A percentile compares a stretch with the other conserved stretches of the same genome.
Evolutionary conservation across 2,329 filamentous ascomycete genomes (phyloP).

Genomic region (Colletotrichum sp.): DNA sequence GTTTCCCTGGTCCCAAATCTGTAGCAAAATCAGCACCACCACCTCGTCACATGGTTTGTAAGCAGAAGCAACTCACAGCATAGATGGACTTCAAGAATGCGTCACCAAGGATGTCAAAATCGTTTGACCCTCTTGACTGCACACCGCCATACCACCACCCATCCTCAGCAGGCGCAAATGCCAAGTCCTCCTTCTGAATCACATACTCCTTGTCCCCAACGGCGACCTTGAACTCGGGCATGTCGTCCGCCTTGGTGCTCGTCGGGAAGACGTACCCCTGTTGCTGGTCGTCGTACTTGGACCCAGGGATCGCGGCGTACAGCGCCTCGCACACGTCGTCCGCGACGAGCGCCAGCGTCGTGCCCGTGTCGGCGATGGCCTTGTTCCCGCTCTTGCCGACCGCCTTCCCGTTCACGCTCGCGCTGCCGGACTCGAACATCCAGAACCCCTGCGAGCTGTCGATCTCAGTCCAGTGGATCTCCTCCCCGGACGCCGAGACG

Average conservation of each 20-base stretch:
- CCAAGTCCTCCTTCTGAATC: conserved; percentile 15
- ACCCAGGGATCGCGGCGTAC: conserved; percentile 27
- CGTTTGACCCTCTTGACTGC: conserved; percentile 14
- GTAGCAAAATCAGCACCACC: not conserved
- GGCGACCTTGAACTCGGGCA: conserved; percentile 58
- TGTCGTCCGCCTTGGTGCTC: conserved; percentile 25
- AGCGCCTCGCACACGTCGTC: conserved; percentile 25
- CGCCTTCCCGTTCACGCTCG: conserved; percentile 53
- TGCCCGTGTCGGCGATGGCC: conserved; percentile 64
- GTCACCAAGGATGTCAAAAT: conserved; percentile 14
- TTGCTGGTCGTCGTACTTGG: conserved; percentile 23
- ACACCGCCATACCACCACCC: conserved; percentile 18
- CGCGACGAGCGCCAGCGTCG: conserved; percentile 62
- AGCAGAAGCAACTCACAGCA: not conserved
- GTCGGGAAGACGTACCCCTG: conserved; percentile 47
- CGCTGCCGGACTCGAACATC: conserved; percentile 65
- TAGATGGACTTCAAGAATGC: conserved; percentile 18
- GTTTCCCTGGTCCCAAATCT: conserved; percentile 20
- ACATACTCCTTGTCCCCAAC: conserved; percentile 56
- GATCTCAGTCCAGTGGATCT: conserved; percentile 66
- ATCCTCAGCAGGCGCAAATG: conserved; percentile 5
- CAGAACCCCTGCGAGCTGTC: conserved; percentile 71
- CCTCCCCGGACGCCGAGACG: conserved; percentile 59
- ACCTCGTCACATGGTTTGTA: not conserved
- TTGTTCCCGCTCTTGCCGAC: conserved; percentile 45